Evolutionary conservation across 164 flowering plant genomes (phyloP), one percentile per base, ranked within the genome.

Genomic region (Aristolochia contorta): DNA sequence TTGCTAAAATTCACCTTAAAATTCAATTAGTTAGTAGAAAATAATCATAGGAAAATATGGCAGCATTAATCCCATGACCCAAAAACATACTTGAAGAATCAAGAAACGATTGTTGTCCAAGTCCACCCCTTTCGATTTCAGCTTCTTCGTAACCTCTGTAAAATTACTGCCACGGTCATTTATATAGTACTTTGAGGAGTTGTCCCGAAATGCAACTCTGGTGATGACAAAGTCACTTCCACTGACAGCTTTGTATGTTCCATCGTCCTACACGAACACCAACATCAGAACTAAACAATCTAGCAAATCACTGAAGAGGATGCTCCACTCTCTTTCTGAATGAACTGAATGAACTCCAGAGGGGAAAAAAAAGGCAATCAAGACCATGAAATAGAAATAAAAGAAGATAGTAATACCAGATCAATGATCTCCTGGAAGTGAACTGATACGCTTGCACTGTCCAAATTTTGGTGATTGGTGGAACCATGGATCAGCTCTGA

Each of bases 401-500:
- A 21, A 16, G 45, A 45, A 37, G 66, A 60, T 16, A 12, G 9
- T 33, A 45, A 64, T 79, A 93, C 99, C 87, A 84, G 59, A 75
- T 93, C 97, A 68, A 85, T 61, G 21, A 93, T 93, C 74, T 93
- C 99, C 75, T 90, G 91, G 71, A 93, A 90, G 67, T 88, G 83
- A 52, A 93, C 99, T 56, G 99, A 90, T 27, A 90, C 99, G 45
- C 91, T 84, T 14, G 97, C 97, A 74, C 91, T 84, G 21, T 90
- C 96, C 70, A 90, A 69, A 79, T 93, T 93, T 79, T 90, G 99
- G 68, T 93, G 89, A 69, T 93, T 85, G 2, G 88, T 86, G 10
- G 99, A 93, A 70, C 86, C 90, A 72, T 93, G 99, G 43, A 93
- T 93, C 46, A 93, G 89, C 78, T 93, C 99, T 0, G 98, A 92